Conservation (phyloP, 352 stramenopile species). For the Halophytophthora batemanensis region DNA sequence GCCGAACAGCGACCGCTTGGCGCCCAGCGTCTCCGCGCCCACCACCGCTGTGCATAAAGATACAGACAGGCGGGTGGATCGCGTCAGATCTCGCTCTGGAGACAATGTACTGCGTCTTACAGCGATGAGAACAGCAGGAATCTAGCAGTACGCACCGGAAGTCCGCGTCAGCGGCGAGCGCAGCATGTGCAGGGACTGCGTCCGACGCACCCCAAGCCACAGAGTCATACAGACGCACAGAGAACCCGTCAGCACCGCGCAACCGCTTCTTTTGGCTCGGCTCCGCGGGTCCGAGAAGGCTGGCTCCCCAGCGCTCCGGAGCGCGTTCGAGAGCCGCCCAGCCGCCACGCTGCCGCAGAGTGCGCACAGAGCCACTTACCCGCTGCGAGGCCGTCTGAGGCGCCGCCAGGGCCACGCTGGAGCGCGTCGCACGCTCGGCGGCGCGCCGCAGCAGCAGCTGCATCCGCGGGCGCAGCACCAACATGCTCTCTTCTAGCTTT, state of each 20-base stretch:
- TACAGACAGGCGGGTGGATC: not conserved
- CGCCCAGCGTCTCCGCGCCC: constrained; percentile 4
- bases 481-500: constrained; percentile 21
- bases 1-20: constrained; percentile 74
- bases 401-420: constrained; percentile 1
- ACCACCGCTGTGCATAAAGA: not conserved
- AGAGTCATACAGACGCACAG: too few relatives aligned
- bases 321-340: too few relatives aligned
- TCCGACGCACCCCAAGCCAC: not conserved
- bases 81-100: not conserved
- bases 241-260: too few relatives aligned
- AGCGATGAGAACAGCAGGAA: too few relatives aligned
- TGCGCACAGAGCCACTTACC: not conserved
- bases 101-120: too few relatives aligned
- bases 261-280: too few relatives aligned
- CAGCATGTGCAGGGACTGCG: not conserved
- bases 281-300: too few relatives aligned
- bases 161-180: too few relatives aligned
- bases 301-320: too few relatives aligned
- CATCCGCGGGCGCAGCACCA: constrained; percentile 40
- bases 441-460: constrained; percentile 35
- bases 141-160: too few relatives aligned
- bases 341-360: too few relatives aligned
- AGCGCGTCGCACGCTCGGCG: constrained; percentile 9
- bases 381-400: not conserved